Conservation (phyloP, 495 filamentous ascomycete species). For the Hypoxylon rickii region DNA sequence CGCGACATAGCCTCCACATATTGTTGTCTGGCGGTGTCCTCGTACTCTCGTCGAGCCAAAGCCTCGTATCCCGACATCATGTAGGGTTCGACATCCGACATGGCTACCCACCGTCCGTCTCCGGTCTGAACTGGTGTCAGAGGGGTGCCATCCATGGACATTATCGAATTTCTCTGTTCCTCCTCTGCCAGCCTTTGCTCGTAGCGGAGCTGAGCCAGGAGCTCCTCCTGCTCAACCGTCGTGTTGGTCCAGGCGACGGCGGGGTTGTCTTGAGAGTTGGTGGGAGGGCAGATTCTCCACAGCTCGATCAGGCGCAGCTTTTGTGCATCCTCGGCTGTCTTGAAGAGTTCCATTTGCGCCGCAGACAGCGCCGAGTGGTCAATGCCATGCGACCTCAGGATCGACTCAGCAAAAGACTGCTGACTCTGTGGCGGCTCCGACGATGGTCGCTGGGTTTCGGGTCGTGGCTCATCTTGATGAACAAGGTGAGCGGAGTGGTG, state of each 20-base stretch:
- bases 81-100: constrained; percentile 65
- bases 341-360: constrained; percentile 65
- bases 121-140: constrained; percentile 54
- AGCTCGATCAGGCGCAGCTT: constrained; percentile 65
- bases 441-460: constrained; percentile 46
- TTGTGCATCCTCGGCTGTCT: constrained; percentile 61
- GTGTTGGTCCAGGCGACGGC: constrained; percentile 52
- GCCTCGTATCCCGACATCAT: constrained; percentile 70
- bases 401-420: constrained; percentile 47
- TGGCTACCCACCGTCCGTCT: constrained; percentile 53
- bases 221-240: constrained; percentile 55
- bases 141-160: constrained; percentile 56
- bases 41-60: constrained; percentile 56
- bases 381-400: constrained; percentile 57
- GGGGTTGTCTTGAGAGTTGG: constrained; percentile 45
- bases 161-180: constrained; percentile 39
- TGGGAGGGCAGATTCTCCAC: constrained; percentile 65
- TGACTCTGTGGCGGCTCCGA: constrained; percentile 55
- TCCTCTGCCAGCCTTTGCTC: constrained; percentile 51
- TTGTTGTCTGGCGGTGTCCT: constrained; percentile 43
- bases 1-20: constrained; percentile 40
- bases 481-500: constrained; percentile 68
- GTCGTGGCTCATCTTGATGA: constrained; percentile 34
- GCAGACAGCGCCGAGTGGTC: constrained; percentile 58
- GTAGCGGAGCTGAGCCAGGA: constrained; percentile 53